Evolutionary conservation across 257 asterid genomes (phyloP), one percentile per base, ranked within the genome.

Genomic region (Solanum paucissectum): DNA sequence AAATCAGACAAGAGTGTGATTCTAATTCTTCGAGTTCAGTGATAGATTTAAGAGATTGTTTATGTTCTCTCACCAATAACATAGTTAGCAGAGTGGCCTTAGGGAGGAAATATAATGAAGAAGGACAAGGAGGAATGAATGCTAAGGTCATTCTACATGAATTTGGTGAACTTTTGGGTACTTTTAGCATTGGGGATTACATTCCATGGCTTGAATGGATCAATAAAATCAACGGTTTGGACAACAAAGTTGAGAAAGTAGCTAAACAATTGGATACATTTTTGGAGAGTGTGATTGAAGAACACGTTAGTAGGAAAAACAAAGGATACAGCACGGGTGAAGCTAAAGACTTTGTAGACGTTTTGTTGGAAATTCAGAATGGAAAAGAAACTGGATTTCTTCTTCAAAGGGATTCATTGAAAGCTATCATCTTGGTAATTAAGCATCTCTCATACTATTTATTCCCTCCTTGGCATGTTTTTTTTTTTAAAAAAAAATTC

Each of bases 171-270:
- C 21, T 90, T 58, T 29, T 92, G 2, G 95, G 93, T 0, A 37
- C n/a, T n/a, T 58, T 33, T 9, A 46, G 46, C 40, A 16, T 92
- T 0, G 93, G 91, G 23, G 92, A 90, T 40, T 91, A 83, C 46
- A 34, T 93, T 14, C 94, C 95, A 2, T 91, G 92, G 91, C 90
- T 93, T 84, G 58, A 60, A 21, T 93, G 93, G 92, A 58, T 92
- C n/a, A 49, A 88, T 62, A 23, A 33, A 1, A 9, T 93, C 6
- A 88, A 27, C 81, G 94, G 95, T 9, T 86, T 91, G 36, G 85
- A 89, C 87, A 52, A 66, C 1, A 88, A 27, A 66, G 88, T 89
- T 21, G 89, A 88, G 23, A 91, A n/a, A 58, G 87, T 87, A 7
- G 92, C 89, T 21, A 90, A 87, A n/a, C 38, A 29, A 33, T 25